These are phyloP conservation scores for Hericium coralloides DNA, from an alignment of 768 basidiomycete genomes.

Conservation along the genomic window DNA sequence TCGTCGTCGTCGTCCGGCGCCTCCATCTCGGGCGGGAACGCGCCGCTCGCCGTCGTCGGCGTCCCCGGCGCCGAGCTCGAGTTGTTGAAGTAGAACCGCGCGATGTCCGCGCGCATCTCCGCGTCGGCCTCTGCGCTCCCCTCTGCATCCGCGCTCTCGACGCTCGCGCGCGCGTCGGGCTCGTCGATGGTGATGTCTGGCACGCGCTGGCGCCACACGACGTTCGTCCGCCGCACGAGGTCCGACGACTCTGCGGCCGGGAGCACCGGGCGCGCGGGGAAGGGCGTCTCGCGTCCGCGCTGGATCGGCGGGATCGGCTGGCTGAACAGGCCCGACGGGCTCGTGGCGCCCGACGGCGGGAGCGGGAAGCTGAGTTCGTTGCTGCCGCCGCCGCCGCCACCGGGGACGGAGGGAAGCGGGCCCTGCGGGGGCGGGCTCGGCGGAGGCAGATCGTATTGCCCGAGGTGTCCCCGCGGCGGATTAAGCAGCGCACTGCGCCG, in stretches of 20 bases:
- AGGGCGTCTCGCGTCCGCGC: constrained; percentile 42
- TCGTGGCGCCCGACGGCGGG: too few relatives aligned
- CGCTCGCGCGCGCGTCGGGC: not conserved
- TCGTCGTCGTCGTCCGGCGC: constrained; percentile 5
- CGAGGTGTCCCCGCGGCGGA: constrained; percentile 8
- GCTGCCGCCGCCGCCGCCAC: not conserved
- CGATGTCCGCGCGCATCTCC: constrained; percentile 9
- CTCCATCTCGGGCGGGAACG: not conserved
- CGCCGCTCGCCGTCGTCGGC: not conserved
- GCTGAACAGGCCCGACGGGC: not conserved
- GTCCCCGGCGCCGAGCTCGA: not conserved
- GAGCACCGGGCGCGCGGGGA: constrained; percentile 38
- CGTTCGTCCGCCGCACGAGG: constrained; percentile 13
- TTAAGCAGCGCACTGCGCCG: not conserved
- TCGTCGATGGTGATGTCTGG: not conserved
- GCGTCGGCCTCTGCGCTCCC: constrained; percentile 1
- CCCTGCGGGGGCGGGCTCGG: constrained; percentile 13
- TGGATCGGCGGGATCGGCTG: constrained; percentile 15
- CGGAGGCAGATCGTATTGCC: constrained; percentile 11
- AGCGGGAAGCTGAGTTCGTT: not conserved
- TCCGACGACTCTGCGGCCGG: constrained; percentile 15
- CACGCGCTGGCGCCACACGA: not conserved
- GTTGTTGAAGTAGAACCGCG: constrained; percentile 7
- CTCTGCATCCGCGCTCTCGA: not conserved
- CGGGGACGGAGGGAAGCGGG: constrained; percentile 9